A percentile compares a stretch with the other conserved stretches of the same genome.
phyloP scores from a whole-genome alignment of 306 rosid genomes.

The Cucumis sativus region Cucumber_9930_V3 NC_026657.2:9222001-9222500 shows the following conservation, averaged over 20 bases:
- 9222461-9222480: background rate
- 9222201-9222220: background rate
- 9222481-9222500: background rate
- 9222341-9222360: background rate
- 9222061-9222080: background rate
- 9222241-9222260: background rate
- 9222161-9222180: background rate
- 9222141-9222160: background rate
- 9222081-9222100: background rate
- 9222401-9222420: background rate
- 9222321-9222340: background rate
- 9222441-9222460: background rate
- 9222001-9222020: background rate
- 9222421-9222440: background rate
- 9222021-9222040: background rate
- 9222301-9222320: background rate
- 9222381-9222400: background rate
- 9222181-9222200: background rate
- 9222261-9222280: background rate
- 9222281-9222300: background rate
- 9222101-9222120: background rate
- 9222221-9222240: conserved; percentile 1
- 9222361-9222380: background rate
- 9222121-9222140: background rate
- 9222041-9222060: background rate